phyloP scores from a whole-genome alignment of 2,329 filamentous ascomycete species.

The Ophidiomyces ophidiicola region DNA sequence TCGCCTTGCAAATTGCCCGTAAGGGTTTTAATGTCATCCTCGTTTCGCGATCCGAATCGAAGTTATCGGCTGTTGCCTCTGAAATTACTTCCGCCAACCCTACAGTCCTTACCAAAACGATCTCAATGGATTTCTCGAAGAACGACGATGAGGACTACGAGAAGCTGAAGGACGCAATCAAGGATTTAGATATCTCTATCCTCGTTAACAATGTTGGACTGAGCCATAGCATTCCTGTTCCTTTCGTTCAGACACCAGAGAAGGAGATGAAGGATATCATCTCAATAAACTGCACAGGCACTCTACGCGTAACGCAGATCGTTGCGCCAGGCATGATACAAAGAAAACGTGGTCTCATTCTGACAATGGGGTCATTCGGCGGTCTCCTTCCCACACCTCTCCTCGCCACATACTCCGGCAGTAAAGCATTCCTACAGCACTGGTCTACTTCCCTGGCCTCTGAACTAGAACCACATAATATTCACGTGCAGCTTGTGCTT shows the following conservation, averaged over 20 bases:
- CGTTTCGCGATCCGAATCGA: slow-evolving; percentile 87
- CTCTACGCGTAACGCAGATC: slow-evolving; percentile 74
- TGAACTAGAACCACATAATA: slow-evolving; percentile 66
- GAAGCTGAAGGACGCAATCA: slow-evolving; percentile 54
- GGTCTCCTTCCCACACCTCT: slow-evolving; percentile 85
- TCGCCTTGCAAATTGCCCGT: slow-evolving; percentile 72
- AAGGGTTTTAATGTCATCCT: slow-evolving; percentile 93
- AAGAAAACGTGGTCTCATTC: slow-evolving; percentile 73
- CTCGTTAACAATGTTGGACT: slow-evolving; percentile 95
- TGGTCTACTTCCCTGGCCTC: slow-evolving; percentile 80
- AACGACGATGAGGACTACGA: slow-evolving; percentile 72
- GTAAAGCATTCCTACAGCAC: slow-evolving; percentile 94
- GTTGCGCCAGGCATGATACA: slow-evolving; percentile 73
- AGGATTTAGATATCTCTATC: slow-evolving; percentile 68
- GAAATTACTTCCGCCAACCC: slow-evolving; percentile 61
- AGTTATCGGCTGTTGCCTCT: slow-evolving; percentile 63
- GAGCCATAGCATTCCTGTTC: slow-evolving; percentile 83
- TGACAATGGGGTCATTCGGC: slow-evolving; percentile 96
- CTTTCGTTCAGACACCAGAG: slow-evolving; percentile 67
- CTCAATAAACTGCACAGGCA: slow-evolving; percentile 87
- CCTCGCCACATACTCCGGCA: slow-evolving; percentile 90
- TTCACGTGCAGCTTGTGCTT: slow-evolving; percentile 83
- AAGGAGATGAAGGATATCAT: slow-evolving; percentile 81
- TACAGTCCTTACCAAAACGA: slow-evolving; percentile 56
- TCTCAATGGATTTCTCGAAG: slow-evolving; percentile 84